Percentiles rank a stretch among this genome's conserved stretches.
Evolutionary conservation across 768 basidiomycete genomes (phyloP).

Genomic region (Lactifluus volemus): DNA sequence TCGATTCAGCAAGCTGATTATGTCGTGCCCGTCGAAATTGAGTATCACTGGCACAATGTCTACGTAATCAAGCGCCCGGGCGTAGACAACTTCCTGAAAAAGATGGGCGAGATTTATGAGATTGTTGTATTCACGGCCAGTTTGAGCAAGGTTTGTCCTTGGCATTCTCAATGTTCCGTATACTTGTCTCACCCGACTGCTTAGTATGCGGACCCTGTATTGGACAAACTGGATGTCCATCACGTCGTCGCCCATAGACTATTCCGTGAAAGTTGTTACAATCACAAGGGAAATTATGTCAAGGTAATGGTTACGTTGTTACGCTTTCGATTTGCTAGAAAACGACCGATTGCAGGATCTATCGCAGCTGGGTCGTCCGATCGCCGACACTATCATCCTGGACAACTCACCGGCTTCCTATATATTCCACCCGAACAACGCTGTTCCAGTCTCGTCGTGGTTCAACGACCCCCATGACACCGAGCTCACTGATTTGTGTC

Average conservation of each 20-base stretch:
- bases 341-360: constrained; percentile 54
- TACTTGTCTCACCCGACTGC: constrained; percentile 14
- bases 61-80: constrained; percentile 99
- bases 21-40: constrained; percentile 98
- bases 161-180: neutral
- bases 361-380: constrained; percentile 92
- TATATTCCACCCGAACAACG: constrained; percentile 99
- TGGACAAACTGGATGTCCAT: constrained; percentile 92
- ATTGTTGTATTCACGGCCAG: constrained; percentile 97
- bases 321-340: neutral
- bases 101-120: constrained; percentile 98
- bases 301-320: constrained; percentile 49
- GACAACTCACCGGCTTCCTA: constrained; percentile 99
- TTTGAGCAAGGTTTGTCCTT: constrained; percentile 75
- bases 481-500: constrained; percentile 90
- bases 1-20: constrained; percentile 93
- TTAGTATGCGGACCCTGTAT: constrained; percentile 96
- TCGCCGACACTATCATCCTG: constrained; percentile 91
- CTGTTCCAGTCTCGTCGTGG: constrained; percentile 98
- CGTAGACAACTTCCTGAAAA: constrained; percentile 92
- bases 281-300: constrained; percentile 98
- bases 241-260: constrained; percentile 89
- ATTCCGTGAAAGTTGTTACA: constrained; percentile 98
- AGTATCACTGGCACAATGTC: constrained; percentile 96
- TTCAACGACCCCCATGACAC: constrained; percentile 99